Conservation (phyloP, 1,284 basidiomycete genomes). For the Trichosporon sp. region DNA sequence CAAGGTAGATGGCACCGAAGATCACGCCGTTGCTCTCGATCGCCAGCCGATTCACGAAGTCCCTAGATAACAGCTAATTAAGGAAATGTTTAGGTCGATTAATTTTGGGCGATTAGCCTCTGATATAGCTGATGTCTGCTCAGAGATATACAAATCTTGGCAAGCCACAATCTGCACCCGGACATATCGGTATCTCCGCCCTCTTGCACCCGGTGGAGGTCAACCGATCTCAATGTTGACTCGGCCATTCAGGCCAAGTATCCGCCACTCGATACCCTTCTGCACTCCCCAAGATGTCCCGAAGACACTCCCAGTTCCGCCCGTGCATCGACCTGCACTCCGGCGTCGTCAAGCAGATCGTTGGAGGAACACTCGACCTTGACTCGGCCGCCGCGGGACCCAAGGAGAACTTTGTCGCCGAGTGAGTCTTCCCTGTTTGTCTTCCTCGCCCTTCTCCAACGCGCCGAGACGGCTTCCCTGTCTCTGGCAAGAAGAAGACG, state of each 20-base stretch:
- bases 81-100: not conserved
- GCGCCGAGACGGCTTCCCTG: too few relatives aligned
- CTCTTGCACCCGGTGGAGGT: not conserved
- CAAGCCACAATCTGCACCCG: not conserved
- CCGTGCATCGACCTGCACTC: conserved; percentile 97
- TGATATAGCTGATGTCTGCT: not conserved
- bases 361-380: conserved; percentile 79
- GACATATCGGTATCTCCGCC: not conserved
- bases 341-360: conserved; percentile 96
- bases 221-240: not conserved
- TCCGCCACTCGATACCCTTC: not conserved
- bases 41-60: not conserved
- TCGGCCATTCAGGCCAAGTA: not conserved
- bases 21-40: too few relatives aligned
- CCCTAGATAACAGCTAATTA: not conserved
- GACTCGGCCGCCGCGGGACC: conserved; percentile 63
- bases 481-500: too few relatives aligned
- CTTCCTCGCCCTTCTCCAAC: not conserved
- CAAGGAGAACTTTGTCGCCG: conserved; percentile 90
- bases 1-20: too few relatives aligned
- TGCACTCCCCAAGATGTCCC: not conserved
- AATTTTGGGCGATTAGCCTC: too few relatives aligned
- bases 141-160: not conserved
- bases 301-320: conserved; percentile 65
- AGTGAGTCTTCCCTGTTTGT: conserved; percentile 59